phyloP scores from a whole-genome alignment of 2,329 filamentous ascomycete species.

The Cladophialophora immunda region DNA sequence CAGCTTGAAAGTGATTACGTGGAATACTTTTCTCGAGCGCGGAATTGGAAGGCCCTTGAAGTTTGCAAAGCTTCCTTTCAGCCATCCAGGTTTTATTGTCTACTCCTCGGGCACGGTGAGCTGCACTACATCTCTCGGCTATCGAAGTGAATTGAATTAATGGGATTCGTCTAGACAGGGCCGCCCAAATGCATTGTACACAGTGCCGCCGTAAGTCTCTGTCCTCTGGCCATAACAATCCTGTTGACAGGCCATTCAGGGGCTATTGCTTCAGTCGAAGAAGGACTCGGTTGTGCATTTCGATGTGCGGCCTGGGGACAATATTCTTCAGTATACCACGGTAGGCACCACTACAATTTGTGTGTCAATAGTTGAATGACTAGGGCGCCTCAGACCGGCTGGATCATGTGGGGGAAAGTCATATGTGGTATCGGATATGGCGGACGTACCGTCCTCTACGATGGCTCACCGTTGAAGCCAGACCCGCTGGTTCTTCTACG shows the following conservation, averaged over 20 bases:
- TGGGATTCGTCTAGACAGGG: slow-evolving; percentile 61
- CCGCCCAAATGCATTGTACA: slow-evolving; percentile 88
- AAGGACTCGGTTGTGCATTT: slow-evolving; percentile 69
- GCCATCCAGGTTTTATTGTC: slow-evolving; percentile 78
- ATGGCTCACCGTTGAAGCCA: slow-evolving; percentile 80
- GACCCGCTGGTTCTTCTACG: slow-evolving; percentile 70
- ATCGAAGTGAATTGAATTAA: too few species aligned
- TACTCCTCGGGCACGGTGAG: slow-evolving; percentile 74
- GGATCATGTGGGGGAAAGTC: slow-evolving; percentile 74
- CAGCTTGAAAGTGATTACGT: background rate
- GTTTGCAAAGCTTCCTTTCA: slow-evolving; percentile 67
- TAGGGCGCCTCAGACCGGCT: slow-evolving; percentile 74
- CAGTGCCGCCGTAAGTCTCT: slow-evolving; percentile 51
- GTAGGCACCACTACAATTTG: too few species aligned
- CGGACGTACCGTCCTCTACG: slow-evolving; percentile 72
- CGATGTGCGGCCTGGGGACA: slow-evolving; percentile 53
- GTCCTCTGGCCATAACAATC: background rate
- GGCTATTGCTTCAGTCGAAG: slow-evolving; percentile 28
- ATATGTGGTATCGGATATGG: slow-evolving; percentile 68
- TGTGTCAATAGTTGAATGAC: too few species aligned
- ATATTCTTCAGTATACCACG: slow-evolving; percentile 67
- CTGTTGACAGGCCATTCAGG: slow-evolving; percentile 23
- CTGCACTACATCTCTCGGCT: too few species aligned
- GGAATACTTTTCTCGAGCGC: slow-evolving; percentile 46
- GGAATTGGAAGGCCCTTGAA: slow-evolving; percentile 43